Percentiles rank a stretch among this genome's conserved stretches.
Evolutionary conservation across 208 protist genomes (phyloP).

Genomic region (Trypanosomatidae sp.): DNA sequence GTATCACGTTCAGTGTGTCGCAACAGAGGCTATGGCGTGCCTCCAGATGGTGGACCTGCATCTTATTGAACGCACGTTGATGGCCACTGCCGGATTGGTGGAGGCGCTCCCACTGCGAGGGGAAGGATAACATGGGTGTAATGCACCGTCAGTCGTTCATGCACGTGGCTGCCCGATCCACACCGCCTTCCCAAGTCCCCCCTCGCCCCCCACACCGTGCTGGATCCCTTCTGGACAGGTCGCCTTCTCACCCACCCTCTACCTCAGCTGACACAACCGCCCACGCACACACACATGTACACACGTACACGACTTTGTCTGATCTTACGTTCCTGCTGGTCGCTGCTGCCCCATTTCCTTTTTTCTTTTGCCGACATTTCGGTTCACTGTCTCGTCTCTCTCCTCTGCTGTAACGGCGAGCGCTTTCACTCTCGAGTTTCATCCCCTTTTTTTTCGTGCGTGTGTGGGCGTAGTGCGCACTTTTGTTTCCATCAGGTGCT

Average conservation of each 20-base stretch:
- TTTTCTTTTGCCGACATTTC: background rate
- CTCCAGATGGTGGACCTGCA: conserved; percentile 10
- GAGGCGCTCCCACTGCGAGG: background rate
- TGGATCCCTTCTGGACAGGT: background rate
- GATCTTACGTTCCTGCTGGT: background rate
- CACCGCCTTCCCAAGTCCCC: background rate
- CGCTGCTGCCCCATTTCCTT: background rate
- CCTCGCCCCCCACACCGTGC: background rate
- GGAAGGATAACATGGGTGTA: background rate
- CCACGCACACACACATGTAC: background rate
- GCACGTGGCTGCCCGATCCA: background rate
- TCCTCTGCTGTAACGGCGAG: background rate
- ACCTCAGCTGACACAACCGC: background rate
- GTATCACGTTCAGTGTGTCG: conserved; percentile 8
- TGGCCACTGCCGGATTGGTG: background rate
- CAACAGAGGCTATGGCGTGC: conserved; percentile 12
- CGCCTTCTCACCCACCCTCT: background rate
- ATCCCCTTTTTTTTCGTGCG: background rate
- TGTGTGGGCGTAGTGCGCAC: background rate
- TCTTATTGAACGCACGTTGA: conserved; percentile 7
- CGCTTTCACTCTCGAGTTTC: background rate
- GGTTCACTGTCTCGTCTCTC: background rate
- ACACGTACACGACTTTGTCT: background rate
- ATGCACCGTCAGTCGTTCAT: background rate
- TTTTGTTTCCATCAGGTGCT: no score